Evolutionary conservation across 148 eudicot species (phyloP), one percentile per base, ranked within the genome.

Genomic region (Chenopodium quinoa): DNA sequence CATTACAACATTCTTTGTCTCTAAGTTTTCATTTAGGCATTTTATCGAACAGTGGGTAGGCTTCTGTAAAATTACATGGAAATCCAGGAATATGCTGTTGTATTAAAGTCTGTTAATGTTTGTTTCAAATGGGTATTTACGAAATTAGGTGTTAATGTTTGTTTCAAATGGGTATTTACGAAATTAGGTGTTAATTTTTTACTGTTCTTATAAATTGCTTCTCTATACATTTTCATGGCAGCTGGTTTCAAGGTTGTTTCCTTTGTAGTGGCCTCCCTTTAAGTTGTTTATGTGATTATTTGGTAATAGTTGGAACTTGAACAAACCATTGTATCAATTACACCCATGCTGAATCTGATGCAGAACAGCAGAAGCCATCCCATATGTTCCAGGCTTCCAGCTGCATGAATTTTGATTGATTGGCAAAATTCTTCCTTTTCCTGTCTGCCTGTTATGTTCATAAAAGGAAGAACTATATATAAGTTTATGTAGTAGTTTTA

Each of bases 11-110:
- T 47, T 63, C 29, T 47, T 16, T 37, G 23, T 47, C 37, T 14
- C 50, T 3, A 29, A 60, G 31, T 31, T 47, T 79, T 89, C 86
- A 16, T 82, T 89, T 31, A 81, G 83, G 71, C 96, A 88, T 86
- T 88, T 89, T 65, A 20, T 88, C 91, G 77, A 90, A 89, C 91
- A 83, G 52, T 40, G 82, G 46, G 47, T 37, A 62, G 63, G 32
- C 73, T 1, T 68, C 62, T 52, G 2, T 6, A 23, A 40, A 9
- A 16, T 4, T 56, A 4, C 62, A 2, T 56, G 62, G 32, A 25
- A 48, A 34, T 27, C 0, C 22, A 22, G 1, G 13, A 52, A 20
- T 78, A 40, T 4, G 52, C 75, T n/a, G 76, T 19, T 73, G 58
- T 73, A 48, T 23, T 48, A 10, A 14, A 73, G 60, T 73, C 25